Evolutionary conservation across 495 filamentous ascomycete species (phyloP).

Genomic region (Durotheca rogersii): DNA sequence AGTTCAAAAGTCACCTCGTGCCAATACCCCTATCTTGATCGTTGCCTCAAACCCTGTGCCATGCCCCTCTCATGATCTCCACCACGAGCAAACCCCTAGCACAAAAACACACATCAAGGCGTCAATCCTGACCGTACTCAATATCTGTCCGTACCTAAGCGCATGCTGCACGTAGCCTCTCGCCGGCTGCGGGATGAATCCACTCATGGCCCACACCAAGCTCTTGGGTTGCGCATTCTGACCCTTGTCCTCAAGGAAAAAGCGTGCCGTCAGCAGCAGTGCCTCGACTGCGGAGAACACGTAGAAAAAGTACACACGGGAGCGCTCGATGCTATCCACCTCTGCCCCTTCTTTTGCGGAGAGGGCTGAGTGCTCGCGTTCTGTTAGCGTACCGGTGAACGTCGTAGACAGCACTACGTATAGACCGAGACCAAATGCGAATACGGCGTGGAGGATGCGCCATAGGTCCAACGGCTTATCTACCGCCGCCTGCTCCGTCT

Average conservation of each 20-base stretch:
- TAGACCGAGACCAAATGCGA: constrained; percentile 67
- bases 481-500: constrained; percentile 28
- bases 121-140: constrained; percentile 60
- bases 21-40: too few relatives aligned
- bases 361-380: constrained; percentile 36
- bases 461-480: constrained; percentile 60
- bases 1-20: too few relatives aligned
- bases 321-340: constrained; percentile 23
- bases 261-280: constrained; percentile 65
- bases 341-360: constrained; percentile 28
- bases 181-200: constrained; percentile 59
- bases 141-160: constrained; percentile 69
- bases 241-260: constrained; percentile 58
- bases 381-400: constrained; percentile 59
- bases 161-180: constrained; percentile 59
- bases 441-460: constrained; percentile 73
- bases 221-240: constrained; percentile 42
- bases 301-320: constrained; percentile 59
- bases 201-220: constrained; percentile 59
- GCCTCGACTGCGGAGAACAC: constrained; percentile 78
- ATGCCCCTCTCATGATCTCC: constrained; percentile 44
- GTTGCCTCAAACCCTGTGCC: too few relatives aligned
- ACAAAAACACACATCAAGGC: constrained; percentile 74
- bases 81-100: constrained; percentile 70
- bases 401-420: constrained; percentile 67